Evolutionary conservation across 768 basidiomycete species (phyloP), one percentile per base, ranked within the genome.

Genomic region (Cystobasidium ongulense): DNA sequence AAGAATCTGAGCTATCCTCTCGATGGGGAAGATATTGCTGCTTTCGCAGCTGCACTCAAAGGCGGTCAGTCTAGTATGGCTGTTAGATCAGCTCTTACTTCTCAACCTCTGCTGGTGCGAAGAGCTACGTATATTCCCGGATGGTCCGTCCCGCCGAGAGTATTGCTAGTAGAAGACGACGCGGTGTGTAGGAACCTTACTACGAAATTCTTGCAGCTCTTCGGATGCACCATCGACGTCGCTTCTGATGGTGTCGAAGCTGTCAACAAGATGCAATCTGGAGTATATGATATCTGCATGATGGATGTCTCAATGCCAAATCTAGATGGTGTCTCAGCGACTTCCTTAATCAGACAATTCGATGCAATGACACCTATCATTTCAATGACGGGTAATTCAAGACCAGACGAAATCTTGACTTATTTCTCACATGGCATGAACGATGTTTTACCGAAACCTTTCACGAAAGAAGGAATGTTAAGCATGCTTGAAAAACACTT

Each of bases 281-380:
- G 90, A 78, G 92, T 93, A 83, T 97, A 96, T 80, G 95, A 98
- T 81, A 81, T 98, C 79, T 18, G 36, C 35, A 50, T n/a, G 11
- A 72, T 92, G 91, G 95, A 97, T 78, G 96, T 98, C 75, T 91
- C 96, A 74, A 95, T 97, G 80, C 82, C 83, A 1, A 80, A 80
- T 53, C 79, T 83, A 72, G 82, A 83, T 64, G 82, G 92, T 33
- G 87, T 93, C 31, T 88, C 89, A 1, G 95, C 95, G 11, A 97
- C 95, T 41, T 91, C 88, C 72, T 81, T 97, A 78, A 96, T 98
- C 77, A 86, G 95, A 21, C 91, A 93, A 82, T 98, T 97, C 80
- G 93, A 97, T 82, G 87, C 88, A 73, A 89, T 88, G 83, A 96
- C 94, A 50, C 95, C 95, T 3, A 97, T 98, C 80, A 96, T 98